A percentile compares a stretch with the other conserved stretches of the same genome.
These are phyloP conservation scores for Saccharomyces uvarum DNA, from an alignment of 1,139 yeast genomes.

Conservation along the genomic window DNA sequence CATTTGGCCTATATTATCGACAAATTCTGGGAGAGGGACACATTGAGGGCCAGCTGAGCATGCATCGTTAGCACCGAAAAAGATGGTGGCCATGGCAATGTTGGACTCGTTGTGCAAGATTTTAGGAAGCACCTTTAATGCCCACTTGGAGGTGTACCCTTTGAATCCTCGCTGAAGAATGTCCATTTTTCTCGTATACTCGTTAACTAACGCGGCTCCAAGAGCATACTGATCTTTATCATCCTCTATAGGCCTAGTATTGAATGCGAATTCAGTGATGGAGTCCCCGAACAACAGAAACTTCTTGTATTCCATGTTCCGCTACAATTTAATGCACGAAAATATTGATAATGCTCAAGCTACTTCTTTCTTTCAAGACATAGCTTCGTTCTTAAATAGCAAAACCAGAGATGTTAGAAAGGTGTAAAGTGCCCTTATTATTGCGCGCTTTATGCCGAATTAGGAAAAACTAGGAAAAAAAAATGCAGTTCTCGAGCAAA, in stretches of 20 bases:
- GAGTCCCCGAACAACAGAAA: conserved; percentile 65
- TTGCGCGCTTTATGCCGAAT: background rate
- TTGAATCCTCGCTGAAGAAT: conserved; percentile 53
- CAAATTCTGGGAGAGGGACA: conserved; percentile 45
- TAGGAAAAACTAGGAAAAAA: background rate
- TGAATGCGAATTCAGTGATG: conserved; percentile 49
- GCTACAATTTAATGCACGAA: background rate
- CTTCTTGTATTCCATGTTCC: conserved; percentile 35
- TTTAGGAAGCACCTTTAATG: conserved; percentile 39
- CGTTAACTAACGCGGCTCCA: conserved; percentile 45
- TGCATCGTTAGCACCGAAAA: conserved; percentile 76
- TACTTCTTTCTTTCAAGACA: background rate
- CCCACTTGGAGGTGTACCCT: conserved; percentile 56
- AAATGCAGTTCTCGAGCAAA: background rate
- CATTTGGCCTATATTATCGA: conserved; percentile 40
- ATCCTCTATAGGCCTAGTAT: conserved; percentile 12
- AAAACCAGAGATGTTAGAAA: background rate
- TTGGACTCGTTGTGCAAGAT: conserved; percentile 39
- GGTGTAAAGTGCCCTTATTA: background rate
- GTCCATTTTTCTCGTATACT: conserved; percentile 47
- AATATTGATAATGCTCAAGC: background rate
- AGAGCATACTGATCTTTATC: conserved; percentile 19
- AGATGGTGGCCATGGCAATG: conserved; percentile 45
- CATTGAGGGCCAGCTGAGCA: conserved; percentile 42
- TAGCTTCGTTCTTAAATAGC: background rate